Conservation (phyloP, 805 yeast genomes). For the Phaffomyces thermotolerans region DNA sequence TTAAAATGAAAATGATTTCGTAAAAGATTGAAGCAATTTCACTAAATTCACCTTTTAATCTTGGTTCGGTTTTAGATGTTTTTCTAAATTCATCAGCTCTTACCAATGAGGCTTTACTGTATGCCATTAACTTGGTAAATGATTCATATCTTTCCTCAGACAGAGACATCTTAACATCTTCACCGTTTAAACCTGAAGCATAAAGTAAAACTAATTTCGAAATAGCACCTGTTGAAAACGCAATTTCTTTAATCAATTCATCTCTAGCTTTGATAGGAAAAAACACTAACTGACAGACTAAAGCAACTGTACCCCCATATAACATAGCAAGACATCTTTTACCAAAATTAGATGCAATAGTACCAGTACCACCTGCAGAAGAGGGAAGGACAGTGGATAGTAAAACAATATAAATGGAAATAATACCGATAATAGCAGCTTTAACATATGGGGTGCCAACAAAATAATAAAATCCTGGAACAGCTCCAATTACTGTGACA, state of each 20-base stretch:
- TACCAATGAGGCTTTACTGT: slow-evolving; percentile 31
- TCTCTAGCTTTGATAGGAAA: slow-evolving; percentile 44
- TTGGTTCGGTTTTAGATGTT: slow-evolving; percentile 39
- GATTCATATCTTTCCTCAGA: slow-evolving; percentile 26
- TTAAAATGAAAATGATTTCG: slow-evolving; percentile 38
- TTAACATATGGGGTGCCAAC: slow-evolving; percentile 42
- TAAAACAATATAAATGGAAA: slow-evolving; percentile 39
- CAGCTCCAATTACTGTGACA: slow-evolving; percentile 35
- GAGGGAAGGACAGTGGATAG: slow-evolving; percentile 38
- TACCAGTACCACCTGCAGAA: slow-evolving; percentile 24
- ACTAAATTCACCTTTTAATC: slow-evolving; percentile 39
- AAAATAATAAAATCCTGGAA: slow-evolving; percentile 39
- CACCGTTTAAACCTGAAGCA: slow-evolving; percentile 34
- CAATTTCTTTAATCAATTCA: slow-evolving; percentile 35
- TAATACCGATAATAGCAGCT: slow-evolving; percentile 43
- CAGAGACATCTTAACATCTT: slow-evolving; percentile 21
- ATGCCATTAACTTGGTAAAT: slow-evolving; percentile 28
- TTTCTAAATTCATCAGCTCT: slow-evolving; percentile 35
- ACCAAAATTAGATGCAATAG: slow-evolving; percentile 37
- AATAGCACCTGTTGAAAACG: slow-evolving; percentile 32
- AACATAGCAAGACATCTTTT: slow-evolving; percentile 44
- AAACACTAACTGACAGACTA: slow-evolving; percentile 36
- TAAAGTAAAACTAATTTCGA: slow-evolving; percentile 32
- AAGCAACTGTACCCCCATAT: slow-evolving; percentile 42
- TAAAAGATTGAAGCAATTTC: slow-evolving; percentile 33